Evolutionary conservation across 2,329 filamentous ascomycete genomes (phyloP).

Genomic region (Aspergillus sp.): DNA sequence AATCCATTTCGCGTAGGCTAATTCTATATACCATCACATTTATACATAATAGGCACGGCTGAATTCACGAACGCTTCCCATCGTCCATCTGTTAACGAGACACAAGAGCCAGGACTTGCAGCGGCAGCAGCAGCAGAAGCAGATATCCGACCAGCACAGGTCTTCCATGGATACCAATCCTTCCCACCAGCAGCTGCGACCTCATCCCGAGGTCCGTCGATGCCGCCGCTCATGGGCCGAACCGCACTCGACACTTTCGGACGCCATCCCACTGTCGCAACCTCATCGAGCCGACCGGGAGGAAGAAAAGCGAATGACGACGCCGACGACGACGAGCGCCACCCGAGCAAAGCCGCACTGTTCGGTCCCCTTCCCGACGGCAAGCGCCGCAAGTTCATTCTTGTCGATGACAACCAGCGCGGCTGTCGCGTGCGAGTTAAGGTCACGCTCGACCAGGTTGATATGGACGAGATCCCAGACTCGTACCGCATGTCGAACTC

Average conservation of each 20-base stretch:
- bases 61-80: conserved; percentile 43
- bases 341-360: conserved; percentile 52
- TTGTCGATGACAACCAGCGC: conserved; percentile 81
- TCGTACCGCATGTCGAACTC: conserved; percentile 85
- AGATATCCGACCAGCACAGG: conserved; percentile 65
- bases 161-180: conserved; percentile 62
- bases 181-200: conserved; percentile 51
- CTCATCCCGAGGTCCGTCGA: conserved; percentile 48
- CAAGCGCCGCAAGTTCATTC: conserved; percentile 92
- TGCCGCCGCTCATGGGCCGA: conserved; percentile 58
- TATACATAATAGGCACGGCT: conserved; percentile 27
- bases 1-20: conserved; percentile 34
- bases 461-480: conserved; percentile 93
- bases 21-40: conserved; percentile 20
- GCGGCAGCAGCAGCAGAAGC: conserved; percentile 41
- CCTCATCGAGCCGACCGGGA: conserved; percentile 13
- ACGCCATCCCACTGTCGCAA: conserved; percentile 26
- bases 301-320: conserved; percentile 6
- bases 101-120: conserved; percentile 26
- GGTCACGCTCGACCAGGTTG: conserved; percentile 84
- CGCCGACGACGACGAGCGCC: conserved; percentile 20
- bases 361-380: conserved; percentile 84
- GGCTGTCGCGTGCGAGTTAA: conserved; percentile 76
- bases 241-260: conserved; percentile 39
- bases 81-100: conserved; percentile 57